Conservation (phyloP, 2,329 filamentous ascomycete species). For the Alternaria sp. region DNA sequence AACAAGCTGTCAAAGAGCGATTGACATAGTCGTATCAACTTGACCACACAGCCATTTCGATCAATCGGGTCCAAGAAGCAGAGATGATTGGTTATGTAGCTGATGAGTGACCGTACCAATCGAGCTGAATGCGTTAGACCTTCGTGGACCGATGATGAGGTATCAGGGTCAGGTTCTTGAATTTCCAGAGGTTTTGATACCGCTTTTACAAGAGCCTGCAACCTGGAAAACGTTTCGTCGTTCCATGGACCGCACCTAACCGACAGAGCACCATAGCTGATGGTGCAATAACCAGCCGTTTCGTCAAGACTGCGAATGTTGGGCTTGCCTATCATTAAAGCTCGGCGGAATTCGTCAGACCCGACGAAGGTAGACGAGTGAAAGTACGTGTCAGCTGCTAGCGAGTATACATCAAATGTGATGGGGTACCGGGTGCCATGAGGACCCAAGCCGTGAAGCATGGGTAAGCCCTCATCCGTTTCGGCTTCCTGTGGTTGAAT, state of each 20-base stretch:
- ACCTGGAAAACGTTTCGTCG: slow-evolving; percentile 60
- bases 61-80: slow-evolving; percentile 65
- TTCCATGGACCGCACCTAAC: slow-evolving; percentile 64
- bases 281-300: slow-evolving; percentile 49
- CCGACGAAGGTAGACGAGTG: slow-evolving; percentile 66
- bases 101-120: slow-evolving; percentile 57
- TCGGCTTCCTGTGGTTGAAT: slow-evolving; percentile 13
- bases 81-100: slow-evolving; percentile 60
- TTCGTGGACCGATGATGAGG: neutral
- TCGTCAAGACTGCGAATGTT: slow-evolving; percentile 55
- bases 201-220: slow-evolving; percentile 24
- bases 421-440: slow-evolving; percentile 61
- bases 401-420: slow-evolving; percentile 62
- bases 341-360: slow-evolving; percentile 62
- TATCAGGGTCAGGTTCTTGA: neutral
- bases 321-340: slow-evolving; percentile 42
- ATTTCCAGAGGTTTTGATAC: slow-evolving; percentile 18
- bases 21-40: slow-evolving; percentile 54
- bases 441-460: slow-evolving; percentile 57
- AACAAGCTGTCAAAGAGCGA: slow-evolving; percentile 39
- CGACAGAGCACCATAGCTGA: slow-evolving; percentile 48
- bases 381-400: slow-evolving; percentile 64
- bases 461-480: slow-evolving; percentile 10
- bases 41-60: slow-evolving; percentile 57
- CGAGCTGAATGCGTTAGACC: slow-evolving; percentile 22